Evolutionary conservation across 768 basidiomycete species (phyloP).

Genomic region (Ramaria sp.): DNA sequence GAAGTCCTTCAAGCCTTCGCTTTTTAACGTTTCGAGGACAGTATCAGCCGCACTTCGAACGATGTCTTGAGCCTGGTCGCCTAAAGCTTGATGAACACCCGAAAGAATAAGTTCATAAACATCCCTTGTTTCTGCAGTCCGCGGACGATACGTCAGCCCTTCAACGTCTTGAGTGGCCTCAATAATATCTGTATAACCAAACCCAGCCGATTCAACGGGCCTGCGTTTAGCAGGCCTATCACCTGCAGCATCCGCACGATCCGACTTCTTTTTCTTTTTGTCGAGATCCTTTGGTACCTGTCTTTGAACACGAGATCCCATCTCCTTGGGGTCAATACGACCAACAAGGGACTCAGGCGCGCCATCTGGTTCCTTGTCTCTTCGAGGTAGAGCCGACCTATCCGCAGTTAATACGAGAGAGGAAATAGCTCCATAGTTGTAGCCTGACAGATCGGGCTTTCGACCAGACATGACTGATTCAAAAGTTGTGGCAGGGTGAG

Average conservation of each 20-base stretch:
- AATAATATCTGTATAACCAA: slow-evolving; percentile 84
- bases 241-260: slow-evolving; percentile 39
- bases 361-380: slow-evolving; percentile 95
- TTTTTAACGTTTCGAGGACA: slow-evolving; percentile 81
- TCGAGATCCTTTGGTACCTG: slow-evolving; percentile 80
- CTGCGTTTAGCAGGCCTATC: slow-evolving; percentile 53
- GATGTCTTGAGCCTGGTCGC: slow-evolving; percentile 94
- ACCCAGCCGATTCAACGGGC: slow-evolving; percentile 46
- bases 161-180: slow-evolving; percentile 91
- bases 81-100: slow-evolving; percentile 69
- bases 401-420: slow-evolving; percentile 92
- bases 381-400: slow-evolving; percentile 63
- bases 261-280: slow-evolving; percentile 89
- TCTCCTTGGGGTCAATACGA: slow-evolving; percentile 77
- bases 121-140: slow-evolving; percentile 89
- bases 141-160: slow-evolving; percentile 84
- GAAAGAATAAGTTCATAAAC: slow-evolving; percentile 89
- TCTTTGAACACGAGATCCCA: slow-evolving; percentile 85
- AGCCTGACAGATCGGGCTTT: slow-evolving; percentile 77
- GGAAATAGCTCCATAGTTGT: slow-evolving; percentile 94
- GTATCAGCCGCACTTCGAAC: slow-evolving; percentile 93
- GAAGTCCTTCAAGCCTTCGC: slow-evolving; percentile 83
- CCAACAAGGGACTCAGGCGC: slow-evolving; percentile 89
- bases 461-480: slow-evolving; percentile 17
- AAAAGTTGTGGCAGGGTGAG: too few relatives aligned